A percentile compares a stretch with the other conserved stretches of the same genome.
These are phyloP conservation scores for Heterobasidion irregulare DNA, from an alignment of 1,284 basidiomycete genomes.

Conservation along the genomic window DNA sequence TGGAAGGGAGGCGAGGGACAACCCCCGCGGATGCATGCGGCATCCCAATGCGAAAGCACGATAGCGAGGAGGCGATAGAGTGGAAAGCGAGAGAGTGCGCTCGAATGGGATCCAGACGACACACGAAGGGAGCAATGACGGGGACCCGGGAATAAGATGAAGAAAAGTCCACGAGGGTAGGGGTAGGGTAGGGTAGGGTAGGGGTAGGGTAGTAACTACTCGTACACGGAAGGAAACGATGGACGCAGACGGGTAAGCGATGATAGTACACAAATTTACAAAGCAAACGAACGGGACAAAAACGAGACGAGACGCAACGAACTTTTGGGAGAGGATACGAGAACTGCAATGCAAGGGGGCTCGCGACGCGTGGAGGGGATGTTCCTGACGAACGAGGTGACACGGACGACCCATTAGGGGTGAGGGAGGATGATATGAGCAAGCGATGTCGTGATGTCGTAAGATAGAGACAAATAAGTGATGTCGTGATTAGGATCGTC, in stretches of 20 bases:
- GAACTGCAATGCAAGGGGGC: neutral
- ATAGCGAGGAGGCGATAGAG: neutral
- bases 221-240: neutral
- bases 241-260: neutral
- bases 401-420: conserved; percentile 3
- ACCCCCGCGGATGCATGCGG: neutral
- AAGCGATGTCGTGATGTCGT: neutral
- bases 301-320: neutral
- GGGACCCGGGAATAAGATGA: neutral
- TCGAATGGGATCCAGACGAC: neutral
- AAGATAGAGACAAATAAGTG: conserved; percentile 4
- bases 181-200: neutral
- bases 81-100: neutral
- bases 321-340: neutral
- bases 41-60: neutral
- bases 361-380: neutral
- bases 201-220: neutral
- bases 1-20: neutral
- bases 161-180: neutral
- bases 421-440: neutral
- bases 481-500: conserved; percentile 6
- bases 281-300: neutral
- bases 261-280: neutral
- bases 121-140: neutral
- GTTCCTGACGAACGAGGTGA: conserved; percentile 1